phyloP scores from a whole-genome alignment of 768 basidiomycete species.

The Hortiboletus campestris region DNA sequence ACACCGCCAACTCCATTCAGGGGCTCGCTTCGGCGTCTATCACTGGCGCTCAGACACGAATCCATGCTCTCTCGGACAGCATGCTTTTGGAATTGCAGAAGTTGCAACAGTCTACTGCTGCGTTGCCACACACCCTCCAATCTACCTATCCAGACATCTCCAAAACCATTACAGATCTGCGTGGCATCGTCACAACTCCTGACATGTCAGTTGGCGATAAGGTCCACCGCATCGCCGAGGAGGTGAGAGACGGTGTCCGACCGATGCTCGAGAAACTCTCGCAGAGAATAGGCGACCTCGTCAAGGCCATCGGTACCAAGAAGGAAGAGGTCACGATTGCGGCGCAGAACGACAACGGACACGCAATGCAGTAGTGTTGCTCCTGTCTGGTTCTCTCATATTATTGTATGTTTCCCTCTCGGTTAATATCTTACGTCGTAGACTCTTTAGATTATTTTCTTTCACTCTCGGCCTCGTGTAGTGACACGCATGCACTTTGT shows the following conservation, averaged over 20 bases:
- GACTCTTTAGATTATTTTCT: conserved; percentile 25
- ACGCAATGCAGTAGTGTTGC: conserved; percentile 10
- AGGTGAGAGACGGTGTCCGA: conserved; percentile 58
- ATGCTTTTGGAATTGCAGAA: conserved; percentile 69
- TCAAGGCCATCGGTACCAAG: conserved; percentile 26
- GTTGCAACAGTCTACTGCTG: conserved; percentile 57
- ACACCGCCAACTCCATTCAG: conserved; percentile 63
- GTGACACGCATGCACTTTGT: conserved; percentile 21
- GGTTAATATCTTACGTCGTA: conserved; percentile 18
- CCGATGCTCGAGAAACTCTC: conserved; percentile 57
- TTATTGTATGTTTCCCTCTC: conserved; percentile 6
- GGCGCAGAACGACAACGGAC: conserved; percentile 10
- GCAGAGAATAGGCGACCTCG: conserved; percentile 36
- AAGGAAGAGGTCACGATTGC: conserved; percentile 22
- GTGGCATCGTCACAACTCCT: conserved; percentile 48
- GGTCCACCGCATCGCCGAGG: conserved; percentile 50
- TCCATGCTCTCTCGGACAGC: conserved; percentile 59
- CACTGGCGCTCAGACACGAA: conserved; percentile 50
- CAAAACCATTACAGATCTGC: conserved; percentile 52
- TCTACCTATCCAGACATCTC: conserved; percentile 56
- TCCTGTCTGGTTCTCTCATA: background rate
- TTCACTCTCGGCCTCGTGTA: conserved; percentile 14
- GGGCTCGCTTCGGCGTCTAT: conserved; percentile 57
- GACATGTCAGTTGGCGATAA: conserved; percentile 64
- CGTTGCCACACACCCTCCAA: conserved; percentile 59